Conservation (phyloP, 2,329 filamentous ascomycete genomes). For the Exophiala dermatitidis region DNA sequence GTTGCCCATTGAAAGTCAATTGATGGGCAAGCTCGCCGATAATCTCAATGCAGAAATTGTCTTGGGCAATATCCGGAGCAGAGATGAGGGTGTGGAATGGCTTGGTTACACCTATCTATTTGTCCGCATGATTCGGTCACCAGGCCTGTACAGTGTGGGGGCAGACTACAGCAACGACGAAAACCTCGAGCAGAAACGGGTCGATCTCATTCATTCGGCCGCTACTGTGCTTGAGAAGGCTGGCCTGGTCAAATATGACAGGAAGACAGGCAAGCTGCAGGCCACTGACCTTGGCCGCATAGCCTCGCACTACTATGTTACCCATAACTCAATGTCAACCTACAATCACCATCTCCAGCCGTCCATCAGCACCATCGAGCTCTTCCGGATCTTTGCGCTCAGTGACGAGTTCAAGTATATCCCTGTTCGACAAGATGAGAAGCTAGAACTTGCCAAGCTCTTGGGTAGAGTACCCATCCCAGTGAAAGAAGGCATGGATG, state of each 20-base stretch:
- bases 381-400: constrained; percentile 92
- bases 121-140: constrained; percentile 92
- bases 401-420: constrained; percentile 99
- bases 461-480: constrained; percentile 86
- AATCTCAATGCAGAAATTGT: constrained; percentile 96
- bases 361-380: constrained; percentile 83
- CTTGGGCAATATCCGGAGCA: constrained; percentile 79
- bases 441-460: constrained; percentile 88
- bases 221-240: constrained; percentile 80
- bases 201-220: constrained; percentile 94
- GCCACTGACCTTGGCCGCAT: constrained; percentile 91
- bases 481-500: constrained; percentile 95
- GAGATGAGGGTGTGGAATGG: constrained; percentile 98
- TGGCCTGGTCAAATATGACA: constrained; percentile 88
- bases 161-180: constrained; percentile 92
- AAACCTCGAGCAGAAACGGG: constrained; percentile 86
- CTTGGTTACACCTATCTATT: constrained; percentile 97
- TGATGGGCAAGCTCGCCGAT: constrained; percentile 86
- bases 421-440: constrained; percentile 93
- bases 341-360: constrained; percentile 95
- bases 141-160: constrained; percentile 89
- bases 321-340: constrained; percentile 89
- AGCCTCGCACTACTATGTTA: constrained; percentile 97
- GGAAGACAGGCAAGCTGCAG: constrained; percentile 80
- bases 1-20: constrained; percentile 91